phyloP scores from a whole-genome alignment of 495 filamentous ascomycete genomes.

The Chaetomium fimeti region DNA sequence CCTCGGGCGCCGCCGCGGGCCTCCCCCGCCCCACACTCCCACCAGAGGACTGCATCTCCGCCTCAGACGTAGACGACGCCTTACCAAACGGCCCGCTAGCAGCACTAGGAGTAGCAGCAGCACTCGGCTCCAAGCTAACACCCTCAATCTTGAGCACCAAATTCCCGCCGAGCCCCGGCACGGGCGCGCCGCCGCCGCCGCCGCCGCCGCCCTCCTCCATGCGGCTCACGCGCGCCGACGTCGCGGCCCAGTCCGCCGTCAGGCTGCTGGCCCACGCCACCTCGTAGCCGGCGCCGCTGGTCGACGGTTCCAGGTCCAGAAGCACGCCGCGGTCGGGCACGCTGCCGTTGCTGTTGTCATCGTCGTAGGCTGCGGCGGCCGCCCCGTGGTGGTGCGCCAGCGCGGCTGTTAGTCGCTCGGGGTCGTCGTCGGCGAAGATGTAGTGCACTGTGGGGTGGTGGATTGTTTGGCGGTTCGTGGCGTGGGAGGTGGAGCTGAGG shows the following conservation, averaged over 20 bases:
- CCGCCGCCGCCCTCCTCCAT: conserved; percentile 43
- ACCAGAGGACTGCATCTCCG: conserved; percentile 33
- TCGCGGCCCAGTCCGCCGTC: conserved; percentile 49
- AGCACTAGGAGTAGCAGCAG: no score
- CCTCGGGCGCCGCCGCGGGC: conserved; percentile 25
- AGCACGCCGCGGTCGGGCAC: conserved; percentile 54
- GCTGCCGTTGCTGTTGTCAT: conserved; percentile 6
- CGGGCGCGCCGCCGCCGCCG: conserved; percentile 28
- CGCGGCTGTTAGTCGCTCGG: conserved; percentile 59
- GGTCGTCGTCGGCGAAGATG: conserved; percentile 79
- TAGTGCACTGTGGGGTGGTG: conserved; percentile 85
- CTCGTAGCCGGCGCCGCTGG: conserved; percentile 49
- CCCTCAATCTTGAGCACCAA: conserved; percentile 72
- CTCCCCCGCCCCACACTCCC: conserved; percentile 33
- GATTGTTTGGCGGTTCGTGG: conserved; percentile 40
- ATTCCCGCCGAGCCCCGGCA: conserved; percentile 23
- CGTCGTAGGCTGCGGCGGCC: background rate
- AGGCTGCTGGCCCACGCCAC: conserved; percentile 48
- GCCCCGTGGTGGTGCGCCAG: conserved; percentile 41
- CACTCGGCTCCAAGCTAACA: conserved; percentile 37
- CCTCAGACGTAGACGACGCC: conserved; percentile 27
- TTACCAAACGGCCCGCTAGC: conserved; percentile 22
- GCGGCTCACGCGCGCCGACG: conserved; percentile 41
- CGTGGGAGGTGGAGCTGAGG: conserved; percentile 49
- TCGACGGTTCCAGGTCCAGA: conserved; percentile 51